Evolutionary conservation across 441 rosid genomes (phyloP).

Genomic region (Rhodomyrtus psidioides): DNA sequence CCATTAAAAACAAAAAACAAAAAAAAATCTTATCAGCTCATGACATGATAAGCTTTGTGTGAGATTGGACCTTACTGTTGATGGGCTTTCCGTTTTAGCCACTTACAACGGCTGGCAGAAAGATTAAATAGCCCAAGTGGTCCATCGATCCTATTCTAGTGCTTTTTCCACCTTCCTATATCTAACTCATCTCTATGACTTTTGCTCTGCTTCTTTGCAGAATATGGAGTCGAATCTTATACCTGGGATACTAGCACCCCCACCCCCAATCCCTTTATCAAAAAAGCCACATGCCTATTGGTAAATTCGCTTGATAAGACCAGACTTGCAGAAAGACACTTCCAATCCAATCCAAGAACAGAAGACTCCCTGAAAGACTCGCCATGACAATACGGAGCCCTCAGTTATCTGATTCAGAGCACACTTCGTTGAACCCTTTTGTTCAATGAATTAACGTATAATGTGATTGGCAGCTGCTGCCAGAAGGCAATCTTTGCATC

Average conservation of each 20-base stretch:
- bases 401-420: not conserved
- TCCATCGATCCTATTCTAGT: not conserved
- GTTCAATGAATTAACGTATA: not conserved
- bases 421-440: not conserved
- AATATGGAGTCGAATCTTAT: rapidly evolving
- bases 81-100: not conserved
- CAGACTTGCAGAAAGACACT: not conserved
- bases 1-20: not conserved
- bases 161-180: too few species aligned
- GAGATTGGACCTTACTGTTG: not conserved
- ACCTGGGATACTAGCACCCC: too few species aligned
- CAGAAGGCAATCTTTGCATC: not conserved
- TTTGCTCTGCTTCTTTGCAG: too few species aligned
- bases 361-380: not conserved
- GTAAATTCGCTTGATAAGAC: not conserved
- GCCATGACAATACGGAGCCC: rapidly evolving
- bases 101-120: not conserved
- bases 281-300: too few species aligned
- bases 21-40: not conserved
- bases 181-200: too few species aligned
- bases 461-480: not conserved
- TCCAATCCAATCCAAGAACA: not conserved
- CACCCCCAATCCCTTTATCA: too few species aligned
- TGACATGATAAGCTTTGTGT: not conserved
- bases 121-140: not conserved